Percentiles rank a stretch among this genome's conserved stretches.
phyloP scores from a whole-genome alignment of 139 green algal species.

The Zygnema circumcarinatum region DNA sequence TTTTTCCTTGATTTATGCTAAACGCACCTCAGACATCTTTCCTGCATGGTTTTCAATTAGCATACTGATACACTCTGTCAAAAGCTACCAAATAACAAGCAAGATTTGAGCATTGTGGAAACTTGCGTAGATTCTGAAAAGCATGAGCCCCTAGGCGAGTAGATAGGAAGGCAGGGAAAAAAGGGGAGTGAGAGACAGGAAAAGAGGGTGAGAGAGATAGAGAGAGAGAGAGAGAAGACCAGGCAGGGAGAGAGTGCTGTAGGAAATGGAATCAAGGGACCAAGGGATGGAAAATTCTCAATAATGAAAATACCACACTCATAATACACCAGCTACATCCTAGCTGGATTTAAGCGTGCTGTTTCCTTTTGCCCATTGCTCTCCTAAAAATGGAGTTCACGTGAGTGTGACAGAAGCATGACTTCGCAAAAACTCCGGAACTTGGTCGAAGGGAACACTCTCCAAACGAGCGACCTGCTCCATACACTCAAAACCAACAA shows the following conservation, averaged over 20 bases:
- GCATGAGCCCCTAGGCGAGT: background rate
- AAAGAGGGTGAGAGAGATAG: background rate
- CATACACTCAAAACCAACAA: background rate
- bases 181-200: too few species aligned
- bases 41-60: too few species aligned
- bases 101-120: background rate
- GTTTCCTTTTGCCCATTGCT: too few species aligned
- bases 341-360: too few species aligned
- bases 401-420: conserved; percentile 48
- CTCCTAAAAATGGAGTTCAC: too few species aligned
- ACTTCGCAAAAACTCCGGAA: conserved; percentile 34
- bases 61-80: too few species aligned
- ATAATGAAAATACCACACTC: conserved; percentile 2
- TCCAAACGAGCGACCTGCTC: conserved; percentile 47
- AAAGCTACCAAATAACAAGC: too few species aligned
- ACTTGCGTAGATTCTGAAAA: background rate
- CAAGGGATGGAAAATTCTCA: conserved; percentile 1
- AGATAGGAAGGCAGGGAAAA: background rate
- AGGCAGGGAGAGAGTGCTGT: background rate
- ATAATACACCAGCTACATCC: too few species aligned
- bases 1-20: too few species aligned
- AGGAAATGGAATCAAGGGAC: background rate
- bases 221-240: background rate
- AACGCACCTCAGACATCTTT: too few species aligned
- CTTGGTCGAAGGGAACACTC: conserved; percentile 52